phyloP scores from a whole-genome alignment of 352 stramenopile genomes.

The Pythium brassicae region DNA sequence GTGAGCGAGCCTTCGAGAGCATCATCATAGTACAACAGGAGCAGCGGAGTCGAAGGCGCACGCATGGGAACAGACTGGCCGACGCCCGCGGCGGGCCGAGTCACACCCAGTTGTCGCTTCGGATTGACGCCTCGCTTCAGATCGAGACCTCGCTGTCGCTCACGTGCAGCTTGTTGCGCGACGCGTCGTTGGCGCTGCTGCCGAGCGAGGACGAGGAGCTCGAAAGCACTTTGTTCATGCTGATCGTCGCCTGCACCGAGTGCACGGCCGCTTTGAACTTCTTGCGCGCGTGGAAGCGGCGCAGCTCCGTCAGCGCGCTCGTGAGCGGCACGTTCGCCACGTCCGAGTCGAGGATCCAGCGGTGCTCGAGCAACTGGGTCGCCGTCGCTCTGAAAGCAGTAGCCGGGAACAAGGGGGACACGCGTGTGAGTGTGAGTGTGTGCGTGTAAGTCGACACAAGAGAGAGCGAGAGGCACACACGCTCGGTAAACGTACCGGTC shows the following conservation, averaged over 20 bases:
- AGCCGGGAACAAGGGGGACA: not conserved
- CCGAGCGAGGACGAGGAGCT: slow-evolving; percentile 22
- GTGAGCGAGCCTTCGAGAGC: too few species aligned
- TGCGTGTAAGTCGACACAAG: not conserved
- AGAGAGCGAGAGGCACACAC: not conserved
- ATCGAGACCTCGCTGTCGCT: slow-evolving; percentile 39
- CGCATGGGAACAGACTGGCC: not conserved
- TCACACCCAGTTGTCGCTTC: slow-evolving; percentile 16
- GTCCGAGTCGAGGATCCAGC: slow-evolving; percentile 69
- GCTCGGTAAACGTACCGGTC: slow-evolving; percentile 34
- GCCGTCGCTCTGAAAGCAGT: slow-evolving; percentile 49
- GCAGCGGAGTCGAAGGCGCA: not conserved
- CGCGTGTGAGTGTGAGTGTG: not conserved
- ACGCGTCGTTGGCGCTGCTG: slow-evolving; percentile 8
- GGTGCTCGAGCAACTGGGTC: slow-evolving; percentile 56
- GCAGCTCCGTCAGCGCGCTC: slow-evolving; percentile 70
- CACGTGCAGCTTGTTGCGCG: slow-evolving; percentile 13
- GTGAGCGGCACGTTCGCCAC: slow-evolving; percentile 69
- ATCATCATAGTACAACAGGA: not conserved
- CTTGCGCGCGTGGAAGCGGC: slow-evolving; percentile 75
- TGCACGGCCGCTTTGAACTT: slow-evolving; percentile 84
- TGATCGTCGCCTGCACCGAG: slow-evolving; percentile 75
- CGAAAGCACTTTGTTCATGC: slow-evolving; percentile 71
- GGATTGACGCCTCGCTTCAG: slow-evolving; percentile 22
- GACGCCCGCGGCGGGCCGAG: not conserved